Evolutionary conservation across 1,139 yeast genomes (phyloP), one percentile per base, ranked within the genome.

Genomic region (Nakaseomyces glabratus): DNA sequence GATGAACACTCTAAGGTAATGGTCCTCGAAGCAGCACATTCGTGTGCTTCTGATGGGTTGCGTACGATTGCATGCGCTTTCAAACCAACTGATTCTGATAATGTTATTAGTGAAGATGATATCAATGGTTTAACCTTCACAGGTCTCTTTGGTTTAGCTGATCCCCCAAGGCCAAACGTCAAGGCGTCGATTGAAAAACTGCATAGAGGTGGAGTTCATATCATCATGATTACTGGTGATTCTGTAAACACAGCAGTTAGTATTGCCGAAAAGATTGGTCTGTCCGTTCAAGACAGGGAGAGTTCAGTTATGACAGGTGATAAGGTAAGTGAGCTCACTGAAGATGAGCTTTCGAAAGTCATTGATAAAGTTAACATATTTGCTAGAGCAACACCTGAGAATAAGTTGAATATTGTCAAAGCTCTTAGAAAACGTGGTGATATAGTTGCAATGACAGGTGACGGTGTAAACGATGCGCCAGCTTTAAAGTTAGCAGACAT

Each of bases 401-500:
- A 88, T 62, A 88, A 88, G 57, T 82, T 88, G 43, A 68, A 81
- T 35, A 88, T 88, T 58, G 95, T 88, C 20, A 73, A 81, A 50
- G 95, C 96, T 1, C 68, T 88, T 48, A 96, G 88, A 58, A 70
- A 76, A 55, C 72, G 93, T 50, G 96, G 96, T 24, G 95, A 88
- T 58, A 78, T 88, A 43, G 97, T 88, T 33, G 97, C 96, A 28
- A 88, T 88, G 97, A 88, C 97, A 10, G 97, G 97, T 43, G 97
- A 88, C 61, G 97, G 97, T 60, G 97, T 88, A 13, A 88, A 88
- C 57, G 97, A 88, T 64, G 96, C 97, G 0, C 97, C 97, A 12
- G 96, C 97, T 2, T 69, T 88, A 49, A 88, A 88, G 58, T 68
- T 88, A 46, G 97, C 97, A 2, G 96, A 88, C 58, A 88, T 88